Base-by-base conservation (phyloP, 441 rosid species). In the Flueggea neowawraea region DNA sequence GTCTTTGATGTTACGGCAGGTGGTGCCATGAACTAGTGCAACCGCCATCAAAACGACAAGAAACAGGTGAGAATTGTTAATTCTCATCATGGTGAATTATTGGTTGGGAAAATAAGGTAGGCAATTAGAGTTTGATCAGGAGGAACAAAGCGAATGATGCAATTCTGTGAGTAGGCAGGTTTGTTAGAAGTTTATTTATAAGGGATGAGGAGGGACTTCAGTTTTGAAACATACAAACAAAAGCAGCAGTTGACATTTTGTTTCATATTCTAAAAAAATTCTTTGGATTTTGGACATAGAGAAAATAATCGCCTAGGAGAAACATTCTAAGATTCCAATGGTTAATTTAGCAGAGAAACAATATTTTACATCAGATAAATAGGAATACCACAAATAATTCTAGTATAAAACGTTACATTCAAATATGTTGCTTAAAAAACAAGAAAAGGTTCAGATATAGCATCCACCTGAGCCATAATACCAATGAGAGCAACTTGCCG, bases 401-500 rank as follows among this genome's bases (percentile, higher is more conserved):
- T 22, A 22, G 28, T 22, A 22, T 22, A 22, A 22, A 22, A 22
- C 28, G 28, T 22, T 22, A 22, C 28, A 22, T 22, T 22, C 28
- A 22, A 22, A 22, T 22, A 22, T 22, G 28, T 2, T 22, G 28
- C 28, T 22, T 22, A 22, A 22, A 22, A 0, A 22, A 22, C 28
- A 22, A 22, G 28, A 22, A 28, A 13, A 16, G 16, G 57, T 16
- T 8, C 32, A 55, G 47, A 13, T 16, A 16, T 10, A 16, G 10
- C 41, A 60, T 6, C 45, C 76, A 93, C 98, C 95, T 94, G 98
- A 77, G 98, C 97, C 98, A 94, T 94, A 31, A 94, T 64, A 64
- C 81, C 68, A 68, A 89, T 84, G 57, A 94, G 80, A 67, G 94
- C 96, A 78, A 90, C 98, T 72, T 94, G 98, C 51, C 95, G 98